Base-by-base conservation (phyloP, 306 rosid species). In the Mimosa bimucronata region DNA sequence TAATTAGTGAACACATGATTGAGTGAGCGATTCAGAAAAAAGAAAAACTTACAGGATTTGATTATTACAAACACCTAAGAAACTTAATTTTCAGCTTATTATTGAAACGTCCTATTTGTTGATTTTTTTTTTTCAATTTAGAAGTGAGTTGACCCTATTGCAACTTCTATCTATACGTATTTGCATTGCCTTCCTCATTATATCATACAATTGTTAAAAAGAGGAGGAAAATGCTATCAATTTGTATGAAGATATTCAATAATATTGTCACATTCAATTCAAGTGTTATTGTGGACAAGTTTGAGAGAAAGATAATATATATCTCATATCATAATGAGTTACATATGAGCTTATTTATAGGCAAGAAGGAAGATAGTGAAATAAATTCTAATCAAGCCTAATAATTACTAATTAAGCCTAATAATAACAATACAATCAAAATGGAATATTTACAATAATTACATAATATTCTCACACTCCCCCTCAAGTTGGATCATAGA, bases 141-240 rank as follows among this genome's bases (percentile, higher is more conserved):
- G 45, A 53, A 50, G 75, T 50, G 66, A 75, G 73, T 38, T 69
- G 65, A 70, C 46, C 64, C 23, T 61, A 2, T 9, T 55, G 62
- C 18, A 69, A 38, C 34, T 77, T 73, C 58, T 6, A 18, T 18
- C 21, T 8, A 16, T 50, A 18, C 50, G 16, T 45, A 50, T 76
- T 61, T 13, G 18, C 55, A 15, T 16, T 48, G 46, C 58, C 58
- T 73, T n/a, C 57, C 12, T 45, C 46, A 3, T 82, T 26, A 78
- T 53, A 52, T 70, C 26, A 70, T 58, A 14, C 44, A 18, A 7
- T 40, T 25, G 79, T 52, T 65, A 66, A 12, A 45, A 53, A 66
- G 9, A 26, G 30, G 52, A 16, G 64, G 53, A 37, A 57, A 75
- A 38, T 23, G 3, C 34, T 12, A 12, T 13, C 66, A 26, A 11